A percentile compares a stretch with the other conserved stretches of the same genome.
These are phyloP conservation scores for Polymyxa betae DNA, from an alignment of 208 protist genomes.

Conservation along the genomic window DNA sequence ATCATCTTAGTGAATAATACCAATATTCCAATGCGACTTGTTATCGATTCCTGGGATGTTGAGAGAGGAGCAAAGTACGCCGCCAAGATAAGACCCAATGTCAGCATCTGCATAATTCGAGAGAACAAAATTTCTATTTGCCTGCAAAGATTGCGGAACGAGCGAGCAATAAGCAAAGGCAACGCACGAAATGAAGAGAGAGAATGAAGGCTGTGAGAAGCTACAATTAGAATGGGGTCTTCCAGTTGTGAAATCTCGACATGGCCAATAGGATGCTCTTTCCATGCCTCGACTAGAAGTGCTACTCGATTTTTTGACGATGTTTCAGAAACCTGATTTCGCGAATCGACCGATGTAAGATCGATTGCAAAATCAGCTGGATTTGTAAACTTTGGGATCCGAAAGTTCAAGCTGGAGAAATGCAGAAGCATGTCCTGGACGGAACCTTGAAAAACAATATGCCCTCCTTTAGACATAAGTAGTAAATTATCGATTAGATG, in stretches of 20 bases:
- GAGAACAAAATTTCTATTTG: neutral
- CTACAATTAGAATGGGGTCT: neutral
- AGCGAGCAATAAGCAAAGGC: neutral
- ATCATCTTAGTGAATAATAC: neutral
- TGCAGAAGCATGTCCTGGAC: neutral
- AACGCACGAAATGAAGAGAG: neutral
- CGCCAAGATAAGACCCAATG: constrained; percentile 10
- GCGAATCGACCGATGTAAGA: neutral
- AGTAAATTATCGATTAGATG: constrained; percentile 56
- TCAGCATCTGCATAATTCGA: neutral
- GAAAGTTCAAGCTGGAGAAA: neutral
- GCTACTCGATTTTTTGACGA: neutral
- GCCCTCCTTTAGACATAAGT: constrained; percentile 50
- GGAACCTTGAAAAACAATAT: constrained; percentile 17
- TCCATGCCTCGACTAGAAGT: neutral
- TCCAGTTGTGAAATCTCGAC: neutral
- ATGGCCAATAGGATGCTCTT: neutral
- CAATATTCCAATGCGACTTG: neutral
- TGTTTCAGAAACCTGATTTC: neutral
- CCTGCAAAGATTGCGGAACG: neutral
- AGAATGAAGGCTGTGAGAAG: neutral
- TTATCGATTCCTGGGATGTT: neutral
- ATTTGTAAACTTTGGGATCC: constrained; percentile 5
- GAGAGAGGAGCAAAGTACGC: neutral
- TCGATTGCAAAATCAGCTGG: constrained; percentile 45